Base-by-base conservation (phyloP, 2,329 filamentous ascomycete genomes). In the Colletotrichum orbiculare region DNA sequence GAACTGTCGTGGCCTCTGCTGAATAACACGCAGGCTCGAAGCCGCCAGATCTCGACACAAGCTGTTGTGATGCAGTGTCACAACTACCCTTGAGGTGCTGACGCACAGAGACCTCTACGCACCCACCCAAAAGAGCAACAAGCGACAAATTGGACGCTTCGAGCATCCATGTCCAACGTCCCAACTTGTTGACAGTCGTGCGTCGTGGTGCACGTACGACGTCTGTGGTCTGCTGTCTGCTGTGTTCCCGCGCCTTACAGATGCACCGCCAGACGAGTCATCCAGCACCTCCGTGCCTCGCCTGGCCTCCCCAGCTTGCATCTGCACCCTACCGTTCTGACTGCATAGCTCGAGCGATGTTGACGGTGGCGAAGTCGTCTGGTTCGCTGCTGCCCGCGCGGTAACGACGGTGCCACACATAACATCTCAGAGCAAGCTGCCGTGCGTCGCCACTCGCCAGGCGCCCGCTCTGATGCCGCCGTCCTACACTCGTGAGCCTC, bases 401-500 rank as follows among this genome's bases (percentile, higher is more conserved):
- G 48, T 41, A 49, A 52, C 25, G 25, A 5, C 3, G 25, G 25
- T 25, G 42, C 63, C 55, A 42, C 38, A 25, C 15, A 39, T 54
- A 15, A 38, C 35, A 6, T 17, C 41, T 37, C 8, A 45, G 10
- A 10, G 7, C 35, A 15, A 11, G 25, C 34, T 34, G 35, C 15
- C 12, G 41, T n/a, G n/a, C 11, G 25, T 48, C n/a, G 52, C 34
- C 33, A 38, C 17, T 43, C 33, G 35, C 25, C 57, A 60, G 52
- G 57, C 41, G 58, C 53, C 46, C 57, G 57, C 57, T 60, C 59
- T 56, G 59, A 62, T 62, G 60, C 54, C 60, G 48, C 60, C 60
- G 54, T 59, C 54, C 54, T 39, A 48, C 13, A 33, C 42, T 59
- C 25, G 41, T 59, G 54, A 64, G 64, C 60, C 64, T 66, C 47